A percentile compares a stretch with the other conserved stretches of the same genome.
Conservation (phyloP, 208 protist species). For the Blechomonas ayalai region DNA sequence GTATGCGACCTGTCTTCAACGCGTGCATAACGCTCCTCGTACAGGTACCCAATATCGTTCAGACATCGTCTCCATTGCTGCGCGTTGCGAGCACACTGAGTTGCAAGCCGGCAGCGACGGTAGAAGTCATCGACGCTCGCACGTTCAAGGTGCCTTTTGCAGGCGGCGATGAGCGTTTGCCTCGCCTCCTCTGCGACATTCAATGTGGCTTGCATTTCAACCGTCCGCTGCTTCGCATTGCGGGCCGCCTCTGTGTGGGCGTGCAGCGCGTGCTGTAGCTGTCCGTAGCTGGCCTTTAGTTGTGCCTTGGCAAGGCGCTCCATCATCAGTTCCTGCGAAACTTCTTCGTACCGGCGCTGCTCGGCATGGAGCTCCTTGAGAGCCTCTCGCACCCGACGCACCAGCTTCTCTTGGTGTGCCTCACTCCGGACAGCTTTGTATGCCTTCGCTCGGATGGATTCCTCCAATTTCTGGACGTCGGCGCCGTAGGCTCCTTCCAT, state of each 20-base stretch:
- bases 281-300: constrained; percentile 43
- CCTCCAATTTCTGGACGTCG: constrained; percentile 20
- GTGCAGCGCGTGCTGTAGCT: constrained; percentile 31
- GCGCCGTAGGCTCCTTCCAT: constrained; percentile 21
- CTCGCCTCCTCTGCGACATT: constrained; percentile 24
- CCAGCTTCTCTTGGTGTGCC: constrained; percentile 53
- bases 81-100: constrained; percentile 25
- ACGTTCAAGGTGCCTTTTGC: constrained; percentile 25
- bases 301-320: constrained; percentile 46
- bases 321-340: constrained; percentile 43
- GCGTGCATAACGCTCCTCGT: constrained; percentile 43
- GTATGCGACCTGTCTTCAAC: constrained; percentile 17
- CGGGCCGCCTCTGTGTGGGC: constrained; percentile 21
- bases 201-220: constrained; percentile 23
- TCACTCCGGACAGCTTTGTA: constrained; percentile 29
- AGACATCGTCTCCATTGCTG: constrained; percentile 55
- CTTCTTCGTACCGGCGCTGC: constrained; percentile 58
- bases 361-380: constrained; percentile 68
- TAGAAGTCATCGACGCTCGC: constrained; percentile 28
- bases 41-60: constrained; percentile 42
- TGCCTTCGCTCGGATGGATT: constrained; percentile 24
- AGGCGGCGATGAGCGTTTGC: constrained; percentile 24
- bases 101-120: constrained; percentile 37
- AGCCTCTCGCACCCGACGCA: constrained; percentile 63
- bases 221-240: constrained; percentile 9